Percentiles rank a stretch among this genome's conserved stretches.
phyloP scores from a whole-genome alignment of 225 moss, liverwort and hornwort species.

The Pseudisothecium myosuroides region DNA sequence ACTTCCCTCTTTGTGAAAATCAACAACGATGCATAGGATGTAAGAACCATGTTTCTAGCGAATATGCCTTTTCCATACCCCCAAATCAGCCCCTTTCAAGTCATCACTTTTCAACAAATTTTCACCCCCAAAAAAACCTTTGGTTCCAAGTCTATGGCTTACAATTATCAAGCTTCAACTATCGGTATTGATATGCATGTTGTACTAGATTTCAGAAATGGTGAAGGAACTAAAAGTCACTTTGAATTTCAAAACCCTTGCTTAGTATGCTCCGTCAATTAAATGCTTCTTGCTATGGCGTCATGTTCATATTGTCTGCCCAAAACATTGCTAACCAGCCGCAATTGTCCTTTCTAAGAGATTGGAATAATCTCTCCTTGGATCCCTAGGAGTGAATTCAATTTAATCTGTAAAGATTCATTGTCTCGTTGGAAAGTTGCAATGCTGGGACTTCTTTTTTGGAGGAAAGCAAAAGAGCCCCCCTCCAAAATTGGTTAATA shows the following conservation, averaged over 20 bases:
- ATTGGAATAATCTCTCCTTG: accelerated
- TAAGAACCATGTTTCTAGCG: too few species aligned
- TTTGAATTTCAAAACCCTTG: not conserved
- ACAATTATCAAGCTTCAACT: not conserved
- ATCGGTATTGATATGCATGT: not conserved
- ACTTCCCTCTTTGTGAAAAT: too few species aligned
- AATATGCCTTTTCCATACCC: too few species aligned
- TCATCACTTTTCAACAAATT: too few species aligned
- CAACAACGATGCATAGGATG: too few species aligned
- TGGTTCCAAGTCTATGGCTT: not conserved
- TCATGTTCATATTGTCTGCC: not conserved
- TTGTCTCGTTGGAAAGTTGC: accelerated
- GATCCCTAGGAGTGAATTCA: not conserved
- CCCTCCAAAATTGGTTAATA: not conserved
- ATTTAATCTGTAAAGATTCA: not conserved
- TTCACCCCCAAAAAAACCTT: too few species aligned
- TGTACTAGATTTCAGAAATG: not conserved
- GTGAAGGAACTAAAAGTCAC: not conserved
- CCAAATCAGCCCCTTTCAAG: too few species aligned
- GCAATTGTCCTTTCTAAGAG: not conserved
- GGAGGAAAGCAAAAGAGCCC: accelerated
- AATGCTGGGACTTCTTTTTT: accelerated
- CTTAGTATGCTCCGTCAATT: not conserved
- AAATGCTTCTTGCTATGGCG: not conserved
- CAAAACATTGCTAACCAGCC: not conserved